Evolutionary conservation across 2,329 filamentous ascomycete species (phyloP).

Genomic region (Neopestalotiopsis clavispora): DNA sequence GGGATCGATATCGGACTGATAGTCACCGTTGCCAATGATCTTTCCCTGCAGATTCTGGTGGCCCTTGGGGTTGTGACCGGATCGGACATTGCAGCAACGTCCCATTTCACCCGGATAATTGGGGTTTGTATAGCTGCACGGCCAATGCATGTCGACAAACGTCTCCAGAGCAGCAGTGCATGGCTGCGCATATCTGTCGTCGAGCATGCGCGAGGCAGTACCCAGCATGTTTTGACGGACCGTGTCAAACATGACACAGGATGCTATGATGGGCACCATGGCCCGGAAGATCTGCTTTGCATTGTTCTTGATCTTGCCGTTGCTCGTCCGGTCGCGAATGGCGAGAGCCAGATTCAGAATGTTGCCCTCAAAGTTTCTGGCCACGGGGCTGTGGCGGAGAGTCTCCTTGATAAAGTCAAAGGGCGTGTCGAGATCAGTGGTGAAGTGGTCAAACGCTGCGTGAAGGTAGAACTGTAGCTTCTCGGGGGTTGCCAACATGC

Average conservation of each 20-base stretch:
- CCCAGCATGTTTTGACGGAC: constrained; percentile 37
- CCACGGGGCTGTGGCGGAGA: constrained; percentile 35
- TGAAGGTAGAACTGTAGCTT: constrained; percentile 36
- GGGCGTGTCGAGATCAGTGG: constrained; percentile 35
- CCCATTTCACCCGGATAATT: constrained; percentile 30
- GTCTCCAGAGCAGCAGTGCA: constrained; percentile 35
- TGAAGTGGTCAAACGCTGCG: constrained; percentile 38
- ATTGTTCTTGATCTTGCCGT: constrained; percentile 24
- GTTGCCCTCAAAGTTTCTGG: constrained; percentile 37
- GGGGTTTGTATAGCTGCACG: constrained; percentile 32
- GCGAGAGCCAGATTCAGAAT: constrained; percentile 35
- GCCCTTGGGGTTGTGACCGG: constrained; percentile 38
- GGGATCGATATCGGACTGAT: constrained; percentile 33
- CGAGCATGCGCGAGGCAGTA: constrained; percentile 35
- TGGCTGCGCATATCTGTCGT: constrained; percentile 35
- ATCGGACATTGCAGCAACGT: constrained; percentile 36
- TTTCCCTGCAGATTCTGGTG: constrained; percentile 38
- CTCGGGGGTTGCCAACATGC: constrained; percentile 38
- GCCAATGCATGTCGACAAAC: constrained; percentile 37
- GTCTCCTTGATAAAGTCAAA: constrained; percentile 40
- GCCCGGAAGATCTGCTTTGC: constrained; percentile 36
- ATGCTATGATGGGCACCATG: constrained; percentile 38
- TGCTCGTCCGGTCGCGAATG: constrained; percentile 29
- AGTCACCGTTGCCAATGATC: constrained; percentile 38
- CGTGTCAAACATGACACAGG: constrained; percentile 38